Base-by-base conservation (phyloP, 2,329 filamentous ascomycete genomes). In the Alternaria sp. region DNA sequence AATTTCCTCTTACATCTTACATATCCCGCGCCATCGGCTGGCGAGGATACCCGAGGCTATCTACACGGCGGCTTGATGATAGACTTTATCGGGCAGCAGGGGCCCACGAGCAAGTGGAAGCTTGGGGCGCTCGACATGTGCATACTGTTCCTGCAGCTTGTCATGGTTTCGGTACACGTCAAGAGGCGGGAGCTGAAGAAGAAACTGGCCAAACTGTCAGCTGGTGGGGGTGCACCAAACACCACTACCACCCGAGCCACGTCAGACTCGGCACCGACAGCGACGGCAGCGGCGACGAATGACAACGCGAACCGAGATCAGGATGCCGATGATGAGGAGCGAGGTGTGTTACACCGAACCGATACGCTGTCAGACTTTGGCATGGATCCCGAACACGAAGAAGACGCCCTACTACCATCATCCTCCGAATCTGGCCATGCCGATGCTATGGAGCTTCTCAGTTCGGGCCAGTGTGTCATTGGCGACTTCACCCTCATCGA, bases 71-170 rank as follows among this genome's bases (percentile, higher is more conserved):
- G 88, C 3, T 68, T 90, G 54, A 83, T 88, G 68, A 87, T 90
- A 71, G 88, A 90, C 76, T 89, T 90, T 71, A 86, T 90, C 57
- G 88, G 88, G 15, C 87, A 89, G 75, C 82, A 85, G 67, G 86
- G 84, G 3, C 87, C 87, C 3, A 83, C 85, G 4, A 84, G 86
- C 57, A 86, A 85, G 71, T 74, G 84, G 51, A 82, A 83, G 66
- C 80, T 90, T 12, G 70, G 87, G 5, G 71, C 80, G 4, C 78
- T 89, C 64, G 88, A 90, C 72, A 45, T 86, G 9, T 74, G 88
- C 37, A 80, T 89, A 11, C 69, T 89, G 63, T 64, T 82, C 6
- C 74, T 90, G 66, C 87, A 90, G 78, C 67, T 89, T 7, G 71
- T 88, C 44, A 87, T 88, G 80, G 78, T 90, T 55, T 84, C 84